Evolutionary conservation across 495 filamentous ascomycete species (phyloP).

Genomic region (Hypoxylon rickii): DNA sequence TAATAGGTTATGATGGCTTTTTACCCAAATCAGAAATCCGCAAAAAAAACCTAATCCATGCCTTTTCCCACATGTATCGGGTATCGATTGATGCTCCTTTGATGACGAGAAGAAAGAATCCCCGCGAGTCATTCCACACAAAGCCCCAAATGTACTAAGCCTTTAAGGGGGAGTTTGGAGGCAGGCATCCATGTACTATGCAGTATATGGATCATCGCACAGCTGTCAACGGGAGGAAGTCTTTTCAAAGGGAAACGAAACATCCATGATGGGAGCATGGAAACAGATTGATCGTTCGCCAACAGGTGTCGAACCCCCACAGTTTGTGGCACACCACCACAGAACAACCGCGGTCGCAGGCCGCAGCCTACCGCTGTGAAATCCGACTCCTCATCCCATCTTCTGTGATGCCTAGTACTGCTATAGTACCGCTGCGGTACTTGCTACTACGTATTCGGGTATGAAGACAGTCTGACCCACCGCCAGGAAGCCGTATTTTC

Average conservation of each 20-base stretch:
- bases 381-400: conserved; percentile 1
- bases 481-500: not conserved
- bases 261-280: too few species aligned
- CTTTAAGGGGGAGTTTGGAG: conserved; percentile 6
- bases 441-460: not conserved
- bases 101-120: conserved; percentile 19
- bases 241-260: not conserved
- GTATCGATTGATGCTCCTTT: conserved; percentile 1
- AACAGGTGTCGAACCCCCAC: conserved; percentile 23
- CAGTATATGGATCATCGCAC: too few species aligned
- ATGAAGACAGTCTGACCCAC: not conserved
- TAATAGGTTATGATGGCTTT: too few species aligned
- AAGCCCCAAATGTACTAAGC: conserved; percentile 14
- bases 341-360: not conserved
- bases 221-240: too few species aligned
- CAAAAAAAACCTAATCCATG: too few species aligned
- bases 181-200: not conserved
- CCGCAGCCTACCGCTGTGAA: conserved; percentile 8
- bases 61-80: too few species aligned
- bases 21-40: too few species aligned
- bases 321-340: conserved; percentile 24
- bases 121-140: conserved; percentile 13
- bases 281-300: conserved; percentile 5
- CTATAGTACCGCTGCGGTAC: too few species aligned
- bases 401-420: not conserved